Evolutionary conservation across 257 asterid species (phyloP).

Genomic region (Solanum sitiens): DNA sequence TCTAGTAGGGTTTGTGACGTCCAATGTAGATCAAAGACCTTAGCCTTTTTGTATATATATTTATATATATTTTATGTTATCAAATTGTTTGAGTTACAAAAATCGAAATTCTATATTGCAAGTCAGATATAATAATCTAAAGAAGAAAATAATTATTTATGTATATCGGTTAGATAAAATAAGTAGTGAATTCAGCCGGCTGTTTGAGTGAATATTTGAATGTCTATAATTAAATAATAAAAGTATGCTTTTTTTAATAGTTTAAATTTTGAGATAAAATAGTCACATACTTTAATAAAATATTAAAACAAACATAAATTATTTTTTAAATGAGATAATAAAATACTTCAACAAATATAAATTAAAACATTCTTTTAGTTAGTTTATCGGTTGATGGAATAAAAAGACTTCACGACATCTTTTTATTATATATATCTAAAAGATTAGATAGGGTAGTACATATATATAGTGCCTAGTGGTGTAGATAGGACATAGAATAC

Average conservation of each 20-base stretch:
- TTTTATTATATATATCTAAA: background rate
- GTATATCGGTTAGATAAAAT: background rate
- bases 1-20: background rate
- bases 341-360: too few relatives aligned
- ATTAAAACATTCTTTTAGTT: background rate
- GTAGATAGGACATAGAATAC: background rate
- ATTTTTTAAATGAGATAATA: background rate
- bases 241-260: too few relatives aligned
- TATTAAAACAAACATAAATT: fast-evolving
- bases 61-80: background rate
- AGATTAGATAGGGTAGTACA: background rate
- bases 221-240: too few relatives aligned
- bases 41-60: background rate
- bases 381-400: background rate
- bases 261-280: too few relatives aligned
- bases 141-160: background rate
- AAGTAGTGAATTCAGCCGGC: background rate
- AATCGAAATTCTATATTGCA: background rate
- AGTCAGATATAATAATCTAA: background rate
- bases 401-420: background rate
- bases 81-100: background rate
- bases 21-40: background rate
- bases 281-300: background rate
- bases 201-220: background rate
- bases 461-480: background rate